These are phyloP conservation scores for Paracorniculantispora psalliotae DNA, from an alignment of 2,329 filamentous ascomycete genomes.

Conservation along the genomic window DNA sequence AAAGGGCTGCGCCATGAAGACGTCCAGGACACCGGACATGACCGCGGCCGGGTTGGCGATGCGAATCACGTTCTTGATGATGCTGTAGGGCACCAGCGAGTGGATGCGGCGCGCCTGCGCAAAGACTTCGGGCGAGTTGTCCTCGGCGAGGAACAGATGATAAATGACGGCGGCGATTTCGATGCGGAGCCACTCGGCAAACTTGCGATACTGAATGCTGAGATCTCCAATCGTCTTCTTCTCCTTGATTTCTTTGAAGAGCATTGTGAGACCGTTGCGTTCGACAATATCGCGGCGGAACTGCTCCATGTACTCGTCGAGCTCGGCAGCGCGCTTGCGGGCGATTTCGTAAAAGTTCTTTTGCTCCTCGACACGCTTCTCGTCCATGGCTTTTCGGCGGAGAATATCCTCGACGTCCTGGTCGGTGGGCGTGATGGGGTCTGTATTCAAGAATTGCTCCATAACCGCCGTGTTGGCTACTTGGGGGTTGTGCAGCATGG, in stretches of 20 bases:
- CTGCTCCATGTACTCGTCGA: conserved; percentile 98
- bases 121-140: conserved; percentile 95
- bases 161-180: conserved; percentile 96
- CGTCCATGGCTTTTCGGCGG: conserved; percentile 75
- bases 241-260: conserved; percentile 88
- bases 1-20: conserved; percentile 94
- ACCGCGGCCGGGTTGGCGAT: conserved; percentile 95
- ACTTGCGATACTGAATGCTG: conserved; percentile 94
- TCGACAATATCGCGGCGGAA: conserved; percentile 65
- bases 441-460: conserved; percentile 70
- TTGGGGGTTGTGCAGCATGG: conserved; percentile 76
- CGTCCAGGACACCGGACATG: conserved; percentile 90
- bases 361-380: conserved; percentile 86
- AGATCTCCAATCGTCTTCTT: conserved; percentile 84
- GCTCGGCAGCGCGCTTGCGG: conserved; percentile 77
- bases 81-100: conserved; percentile 84
- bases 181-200: conserved; percentile 96
- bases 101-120: conserved; percentile 92
- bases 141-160: conserved; percentile 93
- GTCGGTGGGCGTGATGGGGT: conserved; percentile 70
- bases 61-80: conserved; percentile 94
- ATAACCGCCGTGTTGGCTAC: conserved; percentile 80
- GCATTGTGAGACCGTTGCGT: conserved; percentile 77
- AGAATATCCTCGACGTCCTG: conserved; percentile 81
- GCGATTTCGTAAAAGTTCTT: conserved; percentile 94